These are phyloP conservation scores for Globisporangium uncinulatum DNA, from an alignment of 352 stramenopile species.

Conservation along the genomic window DNA sequence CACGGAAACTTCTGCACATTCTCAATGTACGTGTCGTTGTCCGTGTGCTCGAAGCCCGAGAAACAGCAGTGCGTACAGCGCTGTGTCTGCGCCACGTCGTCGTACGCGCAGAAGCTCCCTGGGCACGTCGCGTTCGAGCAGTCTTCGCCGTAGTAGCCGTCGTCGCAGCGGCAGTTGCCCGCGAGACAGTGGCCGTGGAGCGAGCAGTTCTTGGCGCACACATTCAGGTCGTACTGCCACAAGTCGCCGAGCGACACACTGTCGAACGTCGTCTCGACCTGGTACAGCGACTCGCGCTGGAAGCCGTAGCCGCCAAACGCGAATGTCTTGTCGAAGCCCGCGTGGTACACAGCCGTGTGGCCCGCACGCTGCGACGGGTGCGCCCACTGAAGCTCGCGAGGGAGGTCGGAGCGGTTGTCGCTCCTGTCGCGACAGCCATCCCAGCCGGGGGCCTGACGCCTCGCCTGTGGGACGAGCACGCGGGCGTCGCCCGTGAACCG, in stretches of 20 bases:
- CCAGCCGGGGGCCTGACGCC: conserved; percentile 90
- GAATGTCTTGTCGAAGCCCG: conserved; percentile 64
- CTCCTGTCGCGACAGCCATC: conserved; percentile 91
- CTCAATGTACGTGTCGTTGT: conserved; percentile 87
- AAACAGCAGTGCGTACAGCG: conserved; percentile 94
- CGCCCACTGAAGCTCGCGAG: conserved; percentile 68
- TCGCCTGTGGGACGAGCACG: conserved; percentile 87
- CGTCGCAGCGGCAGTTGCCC: conserved; percentile 91
- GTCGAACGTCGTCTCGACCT: conserved; percentile 47
- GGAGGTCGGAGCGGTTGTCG: conserved; percentile 63
- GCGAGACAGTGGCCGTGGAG: conserved; percentile 88
- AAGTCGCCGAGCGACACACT: conserved; percentile 75
- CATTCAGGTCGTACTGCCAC: conserved; percentile 87
- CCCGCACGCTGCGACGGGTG: conserved; percentile 81
- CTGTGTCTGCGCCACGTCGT: conserved; percentile 79
- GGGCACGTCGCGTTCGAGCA: conserved; percentile 95
- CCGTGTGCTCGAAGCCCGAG: conserved; percentile 79
- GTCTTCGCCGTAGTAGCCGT: conserved; percentile 95
- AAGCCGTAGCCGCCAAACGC: conserved; percentile 89
- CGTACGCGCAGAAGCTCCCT: conserved; percentile 91
- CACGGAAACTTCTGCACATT: conserved; percentile 91
- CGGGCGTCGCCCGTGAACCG: conserved; percentile 48
- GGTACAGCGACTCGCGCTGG: conserved; percentile 48
- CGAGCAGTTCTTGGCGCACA: conserved; percentile 93
- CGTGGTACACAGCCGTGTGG: conserved; percentile 84